Evolutionary conservation across 176 grass and related monocot genomes (phyloP), one percentile per base, ranked within the genome.

Genomic region (Oryza meridionalis): DNA sequence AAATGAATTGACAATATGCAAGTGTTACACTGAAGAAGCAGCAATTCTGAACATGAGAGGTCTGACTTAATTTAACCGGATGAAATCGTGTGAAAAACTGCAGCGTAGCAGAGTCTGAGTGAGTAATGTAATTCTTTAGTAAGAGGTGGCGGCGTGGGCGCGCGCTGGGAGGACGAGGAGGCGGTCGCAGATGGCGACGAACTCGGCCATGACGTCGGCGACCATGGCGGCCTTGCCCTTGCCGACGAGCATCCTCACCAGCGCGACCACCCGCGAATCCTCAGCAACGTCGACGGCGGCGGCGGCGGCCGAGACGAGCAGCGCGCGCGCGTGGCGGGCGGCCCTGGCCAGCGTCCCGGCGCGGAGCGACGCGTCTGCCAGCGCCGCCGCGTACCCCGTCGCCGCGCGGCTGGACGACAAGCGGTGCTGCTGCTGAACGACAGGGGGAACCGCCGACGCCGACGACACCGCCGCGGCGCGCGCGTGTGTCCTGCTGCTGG

Each of bases 331-430:
- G 75, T 88, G 46, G 61, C 75, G 69, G 11, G 26, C 19, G 9
- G 75, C 81, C 61, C 81, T 35, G 3, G 45, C 55, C 24, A 88
- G 86, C 81, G 79, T 68, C 13, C 88, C 88, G 0, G 77, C 87
- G 40, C 67, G 73, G 32, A 44, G 33, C 47, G 79, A 79, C 55
- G 61, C 81, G 76, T 87, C 89, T 12, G 85, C 77, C 27, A 80
- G 76, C 61, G 89, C 85, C 22, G 84, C 85, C 11, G 89, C 79
- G 89, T 86, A 84, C 3, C 81, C 75, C 80, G 85, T 84, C n/a
- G 88, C 65, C n/a, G 88, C 88, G 71, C 82, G 82, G 43, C 64
- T 65, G 82, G 42, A 65, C 47, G 37, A n/a, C 17, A 14, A 4
- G 40, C 19, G 4, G 40, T 4, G 1, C 55, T 51, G 5, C 14